Evolutionary conservation across 441 rosid genomes (phyloP).

Genomic region (Euphorbia neoarborescens): DNA sequence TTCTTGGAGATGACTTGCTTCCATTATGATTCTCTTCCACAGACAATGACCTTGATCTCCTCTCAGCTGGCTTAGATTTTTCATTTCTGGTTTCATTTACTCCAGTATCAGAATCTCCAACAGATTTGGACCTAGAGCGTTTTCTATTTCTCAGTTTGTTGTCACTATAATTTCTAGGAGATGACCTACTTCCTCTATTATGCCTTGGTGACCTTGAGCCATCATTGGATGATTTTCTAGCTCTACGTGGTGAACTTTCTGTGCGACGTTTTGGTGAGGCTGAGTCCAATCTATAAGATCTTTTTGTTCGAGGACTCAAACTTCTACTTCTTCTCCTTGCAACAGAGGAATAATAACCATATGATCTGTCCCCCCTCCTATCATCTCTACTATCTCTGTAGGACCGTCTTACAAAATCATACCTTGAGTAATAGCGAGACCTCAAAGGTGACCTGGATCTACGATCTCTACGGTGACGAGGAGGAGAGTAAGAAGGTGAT

Average conservation of each 20-base stretch:
- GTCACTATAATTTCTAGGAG: conserved; percentile 45
- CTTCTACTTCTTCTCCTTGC: conserved; percentile 71
- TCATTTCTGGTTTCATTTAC: conserved; percentile 34
- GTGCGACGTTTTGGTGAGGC: conserved; percentile 45
- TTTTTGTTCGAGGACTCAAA: conserved; percentile 53
- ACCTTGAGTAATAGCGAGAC: conserved; percentile 45
- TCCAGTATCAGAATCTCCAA: conserved; percentile 41
- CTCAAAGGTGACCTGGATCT: conserved; percentile 70
- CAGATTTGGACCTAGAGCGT: conserved; percentile 57
- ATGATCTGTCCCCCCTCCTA: conserved; percentile 49
- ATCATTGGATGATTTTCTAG: conserved; percentile 43
- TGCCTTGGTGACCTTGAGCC: conserved; percentile 62
- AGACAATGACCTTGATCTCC: conserved; percentile 56
- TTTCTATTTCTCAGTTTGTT: conserved; percentile 37
- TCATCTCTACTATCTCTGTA: conserved; percentile 53
- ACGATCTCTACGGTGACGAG: conserved; percentile 47
- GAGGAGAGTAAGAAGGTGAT: conserved; percentile 70
- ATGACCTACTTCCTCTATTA: conserved; percentile 44
- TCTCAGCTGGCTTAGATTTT: conserved; percentile 32
- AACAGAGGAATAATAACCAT: conserved; percentile 43
- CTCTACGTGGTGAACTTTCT: conserved; percentile 46
- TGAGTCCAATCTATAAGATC: conserved; percentile 44
- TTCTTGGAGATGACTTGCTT: conserved; percentile 33
- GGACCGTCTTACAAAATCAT: conserved; percentile 49
- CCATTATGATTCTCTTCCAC: conserved; percentile 34